Evolutionary conservation across 1,139 yeast species (phyloP), one percentile per base, ranked within the genome.

Genomic region (Zygoascus hellenicus): DNA sequence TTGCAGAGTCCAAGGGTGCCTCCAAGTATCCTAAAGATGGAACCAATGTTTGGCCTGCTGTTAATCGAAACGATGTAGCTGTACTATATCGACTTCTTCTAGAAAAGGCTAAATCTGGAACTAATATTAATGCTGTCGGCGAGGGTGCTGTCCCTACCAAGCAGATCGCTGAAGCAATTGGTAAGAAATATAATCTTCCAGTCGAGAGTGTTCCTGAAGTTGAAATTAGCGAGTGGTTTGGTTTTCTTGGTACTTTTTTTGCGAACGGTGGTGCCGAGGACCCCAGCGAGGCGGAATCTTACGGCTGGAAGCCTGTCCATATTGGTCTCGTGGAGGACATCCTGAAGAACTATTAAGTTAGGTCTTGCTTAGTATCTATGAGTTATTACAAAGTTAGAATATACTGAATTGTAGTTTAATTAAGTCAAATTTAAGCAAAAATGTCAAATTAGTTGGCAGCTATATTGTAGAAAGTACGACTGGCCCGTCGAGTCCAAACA

Each of bases 1-100:
- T 31, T 2, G 61, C 61, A 10, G 48, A 54, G 28, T 29, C 39
- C 9, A 36, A 48, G 5, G 62, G 63, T 2, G 51, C 41, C 17
- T 54, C 62, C 9, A 51, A 48, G 10, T 63, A 59, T 43, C 30
- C 59, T 16, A 67, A 55, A 3, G 62, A 58, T 9, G 71, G 70
- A 11, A 35, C 50, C 9, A 60, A 57, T 44, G 51, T 44, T 1
- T 68, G 70, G 70, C 48, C 66, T 9, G 63, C 68, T 3, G 63
- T 62, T 16, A 59, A 64, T 40, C 52, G 53, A 11, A 17, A 43
- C 2, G 72, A 68, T 58, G 67, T 62, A 28, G 71, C 68, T 1
- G 48, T 34, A 4, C 35, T 66, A 19, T 65, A 49, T 40, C 46
- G 51, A 16, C 48, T 58, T 31, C 68, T 60, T 5, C 16, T 62